Evolutionary conservation across 192 early-diverging fungal genomes (phyloP).

Genomic region (Funneliformis geosporum): DNA sequence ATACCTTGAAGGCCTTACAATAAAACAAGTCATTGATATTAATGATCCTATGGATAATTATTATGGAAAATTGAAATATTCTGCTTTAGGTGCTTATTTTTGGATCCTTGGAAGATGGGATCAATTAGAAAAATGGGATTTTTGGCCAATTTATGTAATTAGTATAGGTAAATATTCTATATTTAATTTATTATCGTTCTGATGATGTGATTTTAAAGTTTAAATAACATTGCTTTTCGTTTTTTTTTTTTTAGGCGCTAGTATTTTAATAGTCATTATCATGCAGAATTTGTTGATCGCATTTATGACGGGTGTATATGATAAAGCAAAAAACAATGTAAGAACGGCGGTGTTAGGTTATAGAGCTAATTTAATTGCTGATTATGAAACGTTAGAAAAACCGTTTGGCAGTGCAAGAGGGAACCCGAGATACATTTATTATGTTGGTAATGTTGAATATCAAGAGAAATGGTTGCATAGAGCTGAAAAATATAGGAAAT

Average conservation of each 20-base stretch:
- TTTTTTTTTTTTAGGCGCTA: not conserved
- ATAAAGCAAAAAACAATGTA: not conserved
- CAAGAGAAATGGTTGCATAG: not conserved
- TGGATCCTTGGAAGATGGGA: constrained; percentile 19
- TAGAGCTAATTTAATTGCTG: not conserved
- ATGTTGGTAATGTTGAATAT: not conserved
- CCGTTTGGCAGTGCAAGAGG: not conserved
- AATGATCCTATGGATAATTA: not conserved
- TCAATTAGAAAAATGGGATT: constrained; percentile 4
- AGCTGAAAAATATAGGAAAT: not conserved
- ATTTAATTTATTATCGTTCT: not conserved
- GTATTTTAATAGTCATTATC: not conserved
- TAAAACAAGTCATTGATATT: not conserved
- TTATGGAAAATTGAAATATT: not conserved
- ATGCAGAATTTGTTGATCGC: constrained; percentile 24
- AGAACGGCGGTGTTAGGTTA: not conserved
- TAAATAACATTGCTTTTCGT: too few species aligned
- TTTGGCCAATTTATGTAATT: constrained; percentile 2
- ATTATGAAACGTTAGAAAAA: not conserved
- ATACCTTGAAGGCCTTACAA: not conserved
- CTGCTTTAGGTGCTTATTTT: not conserved
- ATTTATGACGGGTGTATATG: constrained; percentile 15
- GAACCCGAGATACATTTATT: not conserved
- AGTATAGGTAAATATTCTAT: not conserved
- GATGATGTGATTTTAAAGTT: not conserved